Percentiles rank a stretch among this genome's conserved stretches.
These are phyloP conservation scores for Xylariomycetidae sp. DNA, from an alignment of 2,329 filamentous ascomycete genomes.

Conservation along the genomic window DNA sequence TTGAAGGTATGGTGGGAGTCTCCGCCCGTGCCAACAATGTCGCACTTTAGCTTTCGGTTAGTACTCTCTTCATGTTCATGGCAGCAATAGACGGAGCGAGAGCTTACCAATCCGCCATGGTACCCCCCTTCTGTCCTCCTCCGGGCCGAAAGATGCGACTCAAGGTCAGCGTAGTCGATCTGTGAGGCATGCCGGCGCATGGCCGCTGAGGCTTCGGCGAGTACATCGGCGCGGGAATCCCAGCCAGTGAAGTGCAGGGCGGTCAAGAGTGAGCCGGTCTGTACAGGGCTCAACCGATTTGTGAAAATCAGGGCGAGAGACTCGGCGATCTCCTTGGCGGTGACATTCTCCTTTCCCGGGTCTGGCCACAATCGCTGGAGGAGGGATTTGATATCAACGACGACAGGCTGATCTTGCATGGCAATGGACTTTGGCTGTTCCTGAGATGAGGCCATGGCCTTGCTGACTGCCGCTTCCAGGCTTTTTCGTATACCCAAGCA, in stretches of 20 bases:
- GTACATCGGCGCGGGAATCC: slow-evolving; percentile 78
- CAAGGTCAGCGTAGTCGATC: slow-evolving; percentile 62
- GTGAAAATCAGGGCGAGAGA: slow-evolving; percentile 91
- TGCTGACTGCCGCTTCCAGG: too few species aligned
- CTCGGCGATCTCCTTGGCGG: slow-evolving; percentile 78
- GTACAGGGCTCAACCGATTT: slow-evolving; percentile 80
- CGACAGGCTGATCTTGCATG: slow-evolving; percentile 18
- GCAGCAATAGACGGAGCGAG: too few species aligned
- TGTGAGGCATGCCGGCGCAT: slow-evolving; percentile 78
- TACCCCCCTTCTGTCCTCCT: slow-evolving; percentile 69
- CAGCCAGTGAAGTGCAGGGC: slow-evolving; percentile 86
- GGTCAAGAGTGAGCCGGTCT: slow-evolving; percentile 82
- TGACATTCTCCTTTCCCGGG: slow-evolving; percentile 46
- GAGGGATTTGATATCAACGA: slow-evolving; percentile 63
- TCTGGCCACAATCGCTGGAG: slow-evolving; percentile 68
- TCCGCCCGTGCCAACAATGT: slow-evolving; percentile 96
- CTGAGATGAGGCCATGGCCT: slow-evolving; percentile 3
- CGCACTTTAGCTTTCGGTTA: slow-evolving; percentile 54
- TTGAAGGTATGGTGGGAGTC: slow-evolving; percentile 98
- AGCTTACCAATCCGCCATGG: slow-evolving; percentile 75
- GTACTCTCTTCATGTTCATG: too few species aligned
- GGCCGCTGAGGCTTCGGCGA: slow-evolving; percentile 75
- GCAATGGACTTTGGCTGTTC: slow-evolving; percentile 12
- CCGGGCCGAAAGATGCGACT: slow-evolving; percentile 54
- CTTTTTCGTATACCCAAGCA: too few species aligned